phyloP scores from a whole-genome alignment of 2,329 filamentous ascomycete genomes.

The Orbilia ellipsospora region DNA sequence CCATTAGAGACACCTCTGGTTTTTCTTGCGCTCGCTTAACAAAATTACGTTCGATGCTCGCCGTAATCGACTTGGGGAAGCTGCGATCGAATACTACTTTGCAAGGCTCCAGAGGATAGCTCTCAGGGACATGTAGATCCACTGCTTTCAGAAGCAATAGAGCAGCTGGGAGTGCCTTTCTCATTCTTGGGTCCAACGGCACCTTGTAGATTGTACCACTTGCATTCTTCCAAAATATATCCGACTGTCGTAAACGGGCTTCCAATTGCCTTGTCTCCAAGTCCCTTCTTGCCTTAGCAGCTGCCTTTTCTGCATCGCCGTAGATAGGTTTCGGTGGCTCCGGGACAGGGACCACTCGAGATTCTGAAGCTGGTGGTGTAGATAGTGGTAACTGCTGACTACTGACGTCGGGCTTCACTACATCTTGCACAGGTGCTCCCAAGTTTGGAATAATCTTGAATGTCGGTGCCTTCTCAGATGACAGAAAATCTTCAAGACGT shows the following conservation, averaged over 20 bases:
- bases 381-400: constrained; percentile 18
- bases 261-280: constrained; percentile 56
- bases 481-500: constrained; percentile 54
- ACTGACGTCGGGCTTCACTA: constrained; percentile 38
- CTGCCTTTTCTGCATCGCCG: constrained; percentile 38
- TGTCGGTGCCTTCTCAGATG: constrained; percentile 55
- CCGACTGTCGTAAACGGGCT: constrained; percentile 55
- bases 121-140: constrained; percentile 52
- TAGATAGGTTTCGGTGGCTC: constrained; percentile 29
- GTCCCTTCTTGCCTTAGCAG: constrained; percentile 41
- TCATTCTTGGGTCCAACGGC: constrained; percentile 55
- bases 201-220: constrained; percentile 55
- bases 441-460: constrained; percentile 57
- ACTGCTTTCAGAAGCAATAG: constrained; percentile 50
- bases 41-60: constrained; percentile 52
- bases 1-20: constrained; percentile 53
- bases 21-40: constrained; percentile 52
- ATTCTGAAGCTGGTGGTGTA: constrained; percentile 7
- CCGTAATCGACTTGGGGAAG: constrained; percentile 37
- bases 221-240: constrained; percentile 54
- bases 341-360: constrained; percentile 10
- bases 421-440: constrained; percentile 11
- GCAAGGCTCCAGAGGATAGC: constrained; percentile 55
- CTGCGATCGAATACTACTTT: constrained; percentile 48
- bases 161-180: constrained; percentile 53